phyloP scores from a whole-genome alignment of 2,329 filamentous ascomycete genomes.

The Ambrosiella cleistominuta region DNA sequence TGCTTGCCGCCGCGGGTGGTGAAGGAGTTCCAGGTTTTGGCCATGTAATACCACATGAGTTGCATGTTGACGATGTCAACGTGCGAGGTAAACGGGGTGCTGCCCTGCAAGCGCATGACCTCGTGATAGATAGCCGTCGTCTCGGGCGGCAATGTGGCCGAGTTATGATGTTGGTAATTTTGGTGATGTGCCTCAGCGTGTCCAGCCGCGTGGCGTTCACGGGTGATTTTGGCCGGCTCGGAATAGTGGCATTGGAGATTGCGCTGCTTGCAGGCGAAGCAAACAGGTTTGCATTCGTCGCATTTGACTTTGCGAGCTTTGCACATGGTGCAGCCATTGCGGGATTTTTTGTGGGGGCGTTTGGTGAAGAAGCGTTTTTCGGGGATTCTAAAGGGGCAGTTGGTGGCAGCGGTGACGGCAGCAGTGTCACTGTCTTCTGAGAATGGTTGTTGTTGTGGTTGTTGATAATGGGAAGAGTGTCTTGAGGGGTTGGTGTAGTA shows the following conservation, averaged over 20 bases:
- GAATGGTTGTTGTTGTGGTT: not conserved
- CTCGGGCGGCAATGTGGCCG: not conserved
- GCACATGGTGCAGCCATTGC: constrained; percentile 35
- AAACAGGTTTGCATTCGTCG: constrained; percentile 32
- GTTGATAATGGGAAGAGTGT: too few species aligned
- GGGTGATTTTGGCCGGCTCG: constrained; percentile 1
- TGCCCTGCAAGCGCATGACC: not conserved
- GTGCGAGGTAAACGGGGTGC: not conserved
- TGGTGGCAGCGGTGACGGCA: too few species aligned
- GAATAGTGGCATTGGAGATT: constrained; percentile 32
- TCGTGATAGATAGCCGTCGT: not conserved
- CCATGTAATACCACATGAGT: constrained; percentile 38
- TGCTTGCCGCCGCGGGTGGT: constrained; percentile 23
- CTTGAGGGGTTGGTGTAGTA: too few species aligned
- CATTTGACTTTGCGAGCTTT: constrained; percentile 39
- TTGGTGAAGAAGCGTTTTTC: constrained; percentile 20
- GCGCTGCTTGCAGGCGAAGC: constrained; percentile 31
- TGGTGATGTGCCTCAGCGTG: too few species aligned
- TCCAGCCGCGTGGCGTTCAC: not conserved
- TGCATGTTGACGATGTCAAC: constrained; percentile 31
- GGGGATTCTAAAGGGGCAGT: not conserved
- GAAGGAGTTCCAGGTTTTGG: constrained; percentile 29
- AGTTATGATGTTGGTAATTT: too few species aligned
- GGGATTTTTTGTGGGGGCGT: constrained; percentile 37
- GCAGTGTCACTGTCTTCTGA: not conserved